Evolutionary conservation across 352 stramenopile species (phyloP).

Genomic region (Phytophthora sp.): DNA sequence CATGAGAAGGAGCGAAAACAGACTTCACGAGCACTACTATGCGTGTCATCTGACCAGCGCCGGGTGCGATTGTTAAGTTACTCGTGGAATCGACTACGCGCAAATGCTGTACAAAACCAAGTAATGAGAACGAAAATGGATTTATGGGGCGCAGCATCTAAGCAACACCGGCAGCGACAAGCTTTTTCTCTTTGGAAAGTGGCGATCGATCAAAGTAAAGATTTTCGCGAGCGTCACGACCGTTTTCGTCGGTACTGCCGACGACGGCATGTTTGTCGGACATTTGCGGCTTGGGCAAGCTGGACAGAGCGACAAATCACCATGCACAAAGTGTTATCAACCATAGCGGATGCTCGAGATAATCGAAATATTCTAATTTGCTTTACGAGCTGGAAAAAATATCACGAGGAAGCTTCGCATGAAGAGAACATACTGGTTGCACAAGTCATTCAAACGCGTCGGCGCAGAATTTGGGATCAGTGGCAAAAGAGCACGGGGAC

Average conservation of each 20-base stretch:
- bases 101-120: constrained; percentile 1
- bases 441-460: constrained; percentile 5
- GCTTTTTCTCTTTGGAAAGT: constrained; percentile 15
- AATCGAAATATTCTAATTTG: neutral
- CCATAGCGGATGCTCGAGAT: constrained; percentile 3
- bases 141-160: constrained; percentile 6
- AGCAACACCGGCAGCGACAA: neutral
- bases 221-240: constrained; percentile 13
- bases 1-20: constrained; percentile 10
- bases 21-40: constrained; percentile 14
- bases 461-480: constrained; percentile 12
- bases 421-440: neutral
- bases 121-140: neutral
- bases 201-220: neutral
- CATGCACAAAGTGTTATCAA: neutral
- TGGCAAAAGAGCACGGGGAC: constrained; percentile 16
- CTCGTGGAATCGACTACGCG: constrained; percentile 15
- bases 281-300: constrained; percentile 16
- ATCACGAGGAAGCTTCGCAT: neutral
- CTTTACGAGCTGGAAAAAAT: constrained; percentile 20
- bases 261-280: constrained; percentile 15
- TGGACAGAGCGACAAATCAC: constrained; percentile 19
- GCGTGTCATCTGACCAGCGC: constrained; percentile 7
- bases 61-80: constrained; percentile 2
- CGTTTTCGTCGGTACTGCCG: constrained; percentile 12